Conservation (phyloP, 768 basidiomycete genomes). For the Lentinula raphanica region DNA sequence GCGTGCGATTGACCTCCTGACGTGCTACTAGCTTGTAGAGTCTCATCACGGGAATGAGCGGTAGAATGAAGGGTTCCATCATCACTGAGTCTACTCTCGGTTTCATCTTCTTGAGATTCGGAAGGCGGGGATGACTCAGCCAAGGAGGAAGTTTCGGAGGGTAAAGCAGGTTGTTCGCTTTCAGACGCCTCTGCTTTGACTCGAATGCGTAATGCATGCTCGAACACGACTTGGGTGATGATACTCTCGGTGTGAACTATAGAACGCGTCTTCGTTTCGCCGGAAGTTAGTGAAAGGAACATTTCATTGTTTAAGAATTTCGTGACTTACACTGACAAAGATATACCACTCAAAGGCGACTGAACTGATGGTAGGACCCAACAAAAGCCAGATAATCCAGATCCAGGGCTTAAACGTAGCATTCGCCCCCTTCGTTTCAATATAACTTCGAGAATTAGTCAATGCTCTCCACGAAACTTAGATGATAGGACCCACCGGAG, state of each 20-base stretch:
- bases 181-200: constrained; percentile 35
- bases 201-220: constrained; percentile 40
- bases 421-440: constrained; percentile 45
- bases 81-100: neutral
- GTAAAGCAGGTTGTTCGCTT: neutral
- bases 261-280: constrained; percentile 10
- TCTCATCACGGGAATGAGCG: neutral
- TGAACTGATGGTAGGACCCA: constrained; percentile 38
- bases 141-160: neutral
- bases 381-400: constrained; percentile 51
- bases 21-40: neutral
- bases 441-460: constrained; percentile 36
- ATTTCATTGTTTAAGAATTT: neutral
- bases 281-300: neutral
- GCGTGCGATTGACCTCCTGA: neutral
- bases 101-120: neutral
- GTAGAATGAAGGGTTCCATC: constrained; percentile 3
- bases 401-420: constrained; percentile 59
- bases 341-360: constrained; percentile 51
- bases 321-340: constrained; percentile 33
- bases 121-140: neutral
- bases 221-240: constrained; percentile 20
- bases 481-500: constrained; percentile 2
- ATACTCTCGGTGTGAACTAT: constrained; percentile 20
- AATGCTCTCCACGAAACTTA: neutral